Evolutionary conservation across 2,329 filamentous ascomycete genomes (phyloP), one percentile per base, ranked within the genome.

Genomic region (Ramularia endophylla): DNA sequence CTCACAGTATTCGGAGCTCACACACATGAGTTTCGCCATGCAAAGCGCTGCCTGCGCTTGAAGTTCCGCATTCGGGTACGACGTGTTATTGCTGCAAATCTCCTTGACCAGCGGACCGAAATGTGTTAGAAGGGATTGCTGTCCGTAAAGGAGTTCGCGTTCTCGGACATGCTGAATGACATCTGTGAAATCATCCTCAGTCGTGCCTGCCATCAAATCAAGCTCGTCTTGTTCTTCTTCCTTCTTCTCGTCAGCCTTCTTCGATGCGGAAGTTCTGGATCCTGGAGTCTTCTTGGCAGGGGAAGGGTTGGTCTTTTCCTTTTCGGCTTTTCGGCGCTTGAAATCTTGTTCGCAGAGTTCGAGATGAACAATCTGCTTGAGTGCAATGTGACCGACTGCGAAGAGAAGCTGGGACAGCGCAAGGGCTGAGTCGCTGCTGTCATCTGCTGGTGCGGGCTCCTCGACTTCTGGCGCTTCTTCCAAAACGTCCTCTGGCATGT

Each of bases 341-440:
- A 98, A 98, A 64, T 98, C 92, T 36, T 92, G 80, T 61, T 98
- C 92, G 62, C 89, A 95, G n/a, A 97, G 74, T 57, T 98, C 92
- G 8, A 98, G 77, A 62, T 98, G 92, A 1, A 98, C 94, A 54
- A 98, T 98, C 61, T 98, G 94, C 68, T 98, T 98, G 61, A 98
- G 92, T 11, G 92, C 92, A 35, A 97, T 85, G 59, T 98, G 92
- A 0, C 92, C 92, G 20, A 97, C 90, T 27, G 95, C 84, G 61
- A 97, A 97, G 0, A 98, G 73, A 2, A 98, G 75, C 57, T 97
- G 92, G 0, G 92, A 95, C 2, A 98, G 72, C 1, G 79, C 81
- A 34, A 88, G 75, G 1, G 87, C 81, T 6, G 55, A 48, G 9
- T 51, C 45, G 8, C 44, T 47, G 16, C 44, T 44, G 31, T 46